Evolutionary conservation across 306 rosid genomes (phyloP), one percentile per base, ranked within the genome.

Genomic region (Casuarina glauca): DNA sequence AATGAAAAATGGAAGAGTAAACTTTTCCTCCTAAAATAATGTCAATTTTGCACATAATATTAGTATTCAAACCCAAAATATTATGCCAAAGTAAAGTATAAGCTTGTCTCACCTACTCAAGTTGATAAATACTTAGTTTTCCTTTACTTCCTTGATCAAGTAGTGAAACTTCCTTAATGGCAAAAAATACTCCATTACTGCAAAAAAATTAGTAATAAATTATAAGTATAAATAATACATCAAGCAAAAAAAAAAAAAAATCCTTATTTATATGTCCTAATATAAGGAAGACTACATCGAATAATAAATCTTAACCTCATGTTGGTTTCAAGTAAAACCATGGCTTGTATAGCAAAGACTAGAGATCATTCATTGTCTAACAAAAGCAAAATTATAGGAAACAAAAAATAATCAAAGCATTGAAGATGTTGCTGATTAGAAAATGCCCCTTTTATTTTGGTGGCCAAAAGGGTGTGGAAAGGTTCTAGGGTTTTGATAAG

Each of bases 131-230:
- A 80, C 98, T 92, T 87, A 92, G 98, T 84, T 67, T 87, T 74
- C 97, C 98, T 76, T 84, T 92, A 79, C 43, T 86, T 69, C 93
- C 97, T 75, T 89, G 90, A 87, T 92, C 96, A 80, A 95, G 97
- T 82, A 95, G 87, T 69, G 98, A 95, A 83, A 95, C 98, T 88
- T 95, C 98, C 88, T 95, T 95, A 17, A 95, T 83, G 72, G 98
- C 98, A 74, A 92, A 88, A 82, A 95, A 95, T 80, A 62, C 55
- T 66, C 98, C 98, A 53, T 86, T 84, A 8, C 97, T 95, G 83
- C 78, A 76, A 51, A 72, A 39, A 9, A 39, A 39, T 36, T 53
- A 80, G 20, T 19, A 20, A 71, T 12, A 26, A 26, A 26, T 26
- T 26, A 26, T 26, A 26, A 26, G 32, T 26, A 26, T 26, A 26